phyloP scores from a whole-genome alignment of 2,329 filamentous ascomycete species.

The Mycocentrospora acerina region DNA sequence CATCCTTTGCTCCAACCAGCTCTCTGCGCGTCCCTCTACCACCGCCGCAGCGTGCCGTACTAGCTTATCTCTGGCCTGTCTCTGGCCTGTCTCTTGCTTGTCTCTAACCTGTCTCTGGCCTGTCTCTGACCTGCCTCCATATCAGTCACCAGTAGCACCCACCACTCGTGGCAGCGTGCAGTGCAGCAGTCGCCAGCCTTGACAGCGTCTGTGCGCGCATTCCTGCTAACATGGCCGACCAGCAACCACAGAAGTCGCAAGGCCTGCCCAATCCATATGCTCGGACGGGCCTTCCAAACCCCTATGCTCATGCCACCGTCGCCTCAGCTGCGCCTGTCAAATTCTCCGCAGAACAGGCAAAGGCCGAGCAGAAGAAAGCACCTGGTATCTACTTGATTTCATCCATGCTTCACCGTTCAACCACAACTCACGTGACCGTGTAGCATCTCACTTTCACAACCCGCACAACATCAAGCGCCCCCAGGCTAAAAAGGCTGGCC shows the following conservation, averaged over 20 bases:
- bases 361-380: conserved; percentile 35
- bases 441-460: conserved; percentile 38
- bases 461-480: conserved; percentile 38
- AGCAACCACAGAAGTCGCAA: conserved; percentile 25
- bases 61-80: not conserved
- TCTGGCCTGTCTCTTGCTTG: too few relatives aligned
- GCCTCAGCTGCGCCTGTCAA: conserved; percentile 30
- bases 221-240: conserved; percentile 24
- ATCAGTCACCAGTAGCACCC: not conserved
- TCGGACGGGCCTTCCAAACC: conserved; percentile 26
- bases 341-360: conserved; percentile 33
- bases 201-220: conserved; percentile 5
- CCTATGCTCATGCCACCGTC: conserved; percentile 29
- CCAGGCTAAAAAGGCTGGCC: conserved; percentile 27
- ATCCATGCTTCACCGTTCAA: conserved; percentile 20
- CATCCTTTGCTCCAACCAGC: not conserved
- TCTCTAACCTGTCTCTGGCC: too few relatives aligned
- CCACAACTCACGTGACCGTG: conserved; percentile 29
- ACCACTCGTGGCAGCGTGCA: not conserved
- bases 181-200: conserved; percentile 6
- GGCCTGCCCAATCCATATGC: conserved; percentile 32
- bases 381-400: conserved; percentile 34
- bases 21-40: conserved; percentile 1
- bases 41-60: not conserved
- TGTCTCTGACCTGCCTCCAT: too few relatives aligned